Conservation (phyloP, 371 early-diverging fungal species). For the Mucor racemosus region DNA sequence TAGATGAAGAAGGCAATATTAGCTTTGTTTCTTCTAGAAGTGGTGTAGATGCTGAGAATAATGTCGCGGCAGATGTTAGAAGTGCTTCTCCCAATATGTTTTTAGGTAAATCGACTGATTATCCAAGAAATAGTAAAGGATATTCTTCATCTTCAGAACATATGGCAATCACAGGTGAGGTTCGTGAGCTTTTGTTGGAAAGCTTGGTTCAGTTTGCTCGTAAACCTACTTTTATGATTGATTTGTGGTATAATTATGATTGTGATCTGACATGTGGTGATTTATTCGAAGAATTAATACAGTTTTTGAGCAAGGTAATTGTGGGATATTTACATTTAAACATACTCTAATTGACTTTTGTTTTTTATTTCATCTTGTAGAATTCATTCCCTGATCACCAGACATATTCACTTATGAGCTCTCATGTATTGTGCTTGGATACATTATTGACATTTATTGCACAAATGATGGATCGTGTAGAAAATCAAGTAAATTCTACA, state of each 20-base stretch:
- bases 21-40: conserved; percentile 23
- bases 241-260: conserved; percentile 95
- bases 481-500: conserved; percentile 29
- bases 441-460: conserved; percentile 77
- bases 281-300: conserved; percentile 86
- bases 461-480: conserved; percentile 77
- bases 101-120: conserved; percentile 30
- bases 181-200: conserved; percentile 83
- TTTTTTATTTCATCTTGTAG: conserved; percentile 29
- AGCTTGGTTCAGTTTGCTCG: conserved; percentile 75
- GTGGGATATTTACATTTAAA: background rate
- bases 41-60: background rate
- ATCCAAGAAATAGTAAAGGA: conserved; percentile 28
- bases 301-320: conserved; percentile 67
- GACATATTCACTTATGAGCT: conserved; percentile 65
- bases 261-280: conserved; percentile 81
- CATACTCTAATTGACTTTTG: background rate
- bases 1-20: conserved; percentile 50
- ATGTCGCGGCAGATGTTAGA: conserved; percentile 27
- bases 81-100: conserved; percentile 52
- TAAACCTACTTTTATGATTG: conserved; percentile 78
- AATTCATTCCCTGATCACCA: conserved; percentile 78
- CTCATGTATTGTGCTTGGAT: conserved; percentile 78
- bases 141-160: conserved; percentile 46
- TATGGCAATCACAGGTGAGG: conserved; percentile 69